Evolutionary conservation across 2,329 filamentous ascomycete species (phyloP).

Genomic region (Pseudophaeomoniella oleicola): DNA sequence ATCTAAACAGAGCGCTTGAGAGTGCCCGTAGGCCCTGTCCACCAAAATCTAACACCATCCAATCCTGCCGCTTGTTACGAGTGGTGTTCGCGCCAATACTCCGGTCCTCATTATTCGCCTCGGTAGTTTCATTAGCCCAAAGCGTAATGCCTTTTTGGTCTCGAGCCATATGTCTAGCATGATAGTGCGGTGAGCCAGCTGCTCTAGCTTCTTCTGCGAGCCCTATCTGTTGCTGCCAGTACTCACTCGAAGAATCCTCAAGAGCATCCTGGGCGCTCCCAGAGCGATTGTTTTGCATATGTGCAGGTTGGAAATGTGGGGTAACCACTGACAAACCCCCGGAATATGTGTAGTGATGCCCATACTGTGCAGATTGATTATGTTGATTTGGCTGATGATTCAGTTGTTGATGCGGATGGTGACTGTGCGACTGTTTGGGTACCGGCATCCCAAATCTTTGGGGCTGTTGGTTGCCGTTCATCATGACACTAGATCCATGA

Average conservation of each 20-base stretch:
- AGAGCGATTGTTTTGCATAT: constrained; percentile 44
- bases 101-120: constrained; percentile 38
- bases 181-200: constrained; percentile 58
- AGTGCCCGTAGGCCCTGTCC: constrained; percentile 87
- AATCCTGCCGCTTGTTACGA: constrained; percentile 50
- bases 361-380: constrained; percentile 21
- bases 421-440: constrained; percentile 31
- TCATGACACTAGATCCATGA: constrained; percentile 32
- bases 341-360: constrained; percentile 35
- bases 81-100: constrained; percentile 49
- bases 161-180: constrained; percentile 36
- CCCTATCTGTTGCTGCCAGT: constrained; percentile 81
- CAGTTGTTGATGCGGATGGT: constrained; percentile 27
- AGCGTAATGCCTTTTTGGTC: constrained; percentile 30
- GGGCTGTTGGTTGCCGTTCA: constrained; percentile 33
- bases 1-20: constrained; percentile 63
- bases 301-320: constrained; percentile 44
- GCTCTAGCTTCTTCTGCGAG: constrained; percentile 60
- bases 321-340: constrained; percentile 30
- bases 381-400: constrained; percentile 22
- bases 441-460: constrained; percentile 35
- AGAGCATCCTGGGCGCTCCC: constrained; percentile 39
- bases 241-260: constrained; percentile 46
- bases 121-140: constrained; percentile 34
- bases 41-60: constrained; percentile 87